Base-by-base conservation (phyloP, 495 filamentous ascomycete species). In the Chaetomium cochliodes region DNA sequence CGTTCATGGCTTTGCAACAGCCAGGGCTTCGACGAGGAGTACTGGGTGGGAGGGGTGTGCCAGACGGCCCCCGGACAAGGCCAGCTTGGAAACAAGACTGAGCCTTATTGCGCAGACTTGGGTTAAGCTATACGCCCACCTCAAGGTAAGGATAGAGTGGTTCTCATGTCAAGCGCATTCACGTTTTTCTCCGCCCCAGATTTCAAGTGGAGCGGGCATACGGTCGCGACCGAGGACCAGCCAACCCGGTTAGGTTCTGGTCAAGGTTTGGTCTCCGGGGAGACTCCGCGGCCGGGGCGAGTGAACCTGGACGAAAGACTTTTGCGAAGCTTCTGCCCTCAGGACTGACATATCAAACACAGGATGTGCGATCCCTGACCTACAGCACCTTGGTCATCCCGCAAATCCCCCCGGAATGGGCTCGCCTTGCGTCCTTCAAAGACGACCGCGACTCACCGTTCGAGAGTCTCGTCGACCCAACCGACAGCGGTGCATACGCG, bases 21-120 rank as follows among this genome's bases (percentile, higher is more conserved):
- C 53, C 20, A 56, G 47, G 50, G 61, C 5, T 63, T 58, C 58
- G 64, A 66, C 56, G 52, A 73, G 58, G 67, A 52, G 56, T 58
- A 68, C 26, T 72, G 65, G 50, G 58, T 69, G 63, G 65, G 64
- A 67, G 66, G 67, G 67, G 20, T 60, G 44, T 20, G 46, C 60
- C 22, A 60, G 63, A 39, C 53, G 20, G 47, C 55, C 53, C 11
- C n/a, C 55, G 56, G 58, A 52, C 18, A 54, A n/a, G 11, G 49
- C 49, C 42, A 25, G 59, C 22, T 26, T 74, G 65, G 67, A 61
- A 53, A 37, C 47, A 18, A 69, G 56, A 65, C 46, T 78, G 44
- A 42, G 57, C 59, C 54, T 72, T n/a, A 72, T 78, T 65, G 74
- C 76, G 23, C 67, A 64, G 37, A 64, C 63, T 47, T 78, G 76